Evolutionary conservation across 345 rosid genomes (phyloP), one percentile per base, ranked within the genome.

Genomic region (Syzygium jambos): DNA sequence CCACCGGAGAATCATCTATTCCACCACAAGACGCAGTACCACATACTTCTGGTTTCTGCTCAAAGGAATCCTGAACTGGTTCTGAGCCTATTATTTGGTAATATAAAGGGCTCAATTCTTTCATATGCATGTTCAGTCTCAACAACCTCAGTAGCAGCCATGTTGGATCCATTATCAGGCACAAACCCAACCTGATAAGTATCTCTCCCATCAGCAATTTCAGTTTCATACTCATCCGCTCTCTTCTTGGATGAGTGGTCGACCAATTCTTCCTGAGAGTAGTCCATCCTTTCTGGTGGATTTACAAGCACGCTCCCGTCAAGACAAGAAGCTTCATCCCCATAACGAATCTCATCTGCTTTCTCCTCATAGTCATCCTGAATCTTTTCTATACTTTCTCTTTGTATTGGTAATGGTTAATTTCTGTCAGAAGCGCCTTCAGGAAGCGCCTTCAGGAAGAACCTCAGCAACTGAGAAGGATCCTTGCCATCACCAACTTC

Each of bases 251-350:
- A 52, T 43, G 59, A 27, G 59, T 63, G 85, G 34, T n/a, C 86
- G 0, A 21, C 78, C 46, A 63, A 85, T 85, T 83, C 73, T 52
- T 84, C 89, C 51, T 53, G 41, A 27, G 41, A 86, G 41, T 34
- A 85, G 65, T 84, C 87, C 7, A 30, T 80, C 43, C 86, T 88
- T 86, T 23, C 89, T 85, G 87, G 73, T 8, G 80, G 63, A 46
- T 55, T 53, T 53, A 15, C 38, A 34, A 3, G 38, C 3, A 34
- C 38, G 55, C 5, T 5, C 86, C 59, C 86, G 53, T 54, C 86
- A 84, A 52, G 63, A 52, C 57, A 34, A 52, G 57, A 14, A 84
- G 86, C 61, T 29, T 52, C 86, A 84, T 17, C 52, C 46, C 86
- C 86, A 53, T 19, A 43, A 84, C 63, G 7, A 30, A 84, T 84